Evolutionary conservation across 2,329 filamentous ascomycete genomes (phyloP).

Genomic region (Paracamarosporium sp.): DNA sequence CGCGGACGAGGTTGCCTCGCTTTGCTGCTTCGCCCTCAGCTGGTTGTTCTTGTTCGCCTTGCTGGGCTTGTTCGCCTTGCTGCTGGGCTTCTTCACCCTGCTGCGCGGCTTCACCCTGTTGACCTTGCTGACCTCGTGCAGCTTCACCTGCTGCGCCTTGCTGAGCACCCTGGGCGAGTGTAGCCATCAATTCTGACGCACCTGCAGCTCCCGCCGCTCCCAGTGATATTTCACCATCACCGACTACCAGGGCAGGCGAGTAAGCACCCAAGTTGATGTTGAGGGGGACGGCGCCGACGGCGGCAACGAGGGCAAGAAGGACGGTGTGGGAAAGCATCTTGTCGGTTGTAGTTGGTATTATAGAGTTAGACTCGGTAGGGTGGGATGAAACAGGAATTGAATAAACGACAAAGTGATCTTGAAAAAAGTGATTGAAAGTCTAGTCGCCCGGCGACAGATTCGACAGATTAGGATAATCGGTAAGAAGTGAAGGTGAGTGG

Average conservation of each 20-base stretch:
- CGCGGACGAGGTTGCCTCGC: conserved; percentile 36
- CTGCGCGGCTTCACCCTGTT: conserved; percentile 22
- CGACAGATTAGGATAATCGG: conserved; percentile 28
- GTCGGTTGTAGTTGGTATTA: conserved; percentile 19
- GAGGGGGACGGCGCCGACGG: conserved; percentile 52
- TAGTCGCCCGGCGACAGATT: conserved; percentile 41
- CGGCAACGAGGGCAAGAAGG: conserved; percentile 43
- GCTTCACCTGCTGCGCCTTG: conserved; percentile 20
- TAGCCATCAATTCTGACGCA: conserved; percentile 53
- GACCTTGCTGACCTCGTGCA: conserved; percentile 22
- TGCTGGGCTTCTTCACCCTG: conserved; percentile 25
- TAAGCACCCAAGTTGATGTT: conserved; percentile 62
- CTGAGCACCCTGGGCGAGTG: conserved; percentile 51
- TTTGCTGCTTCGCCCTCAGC: conserved; percentile 29
- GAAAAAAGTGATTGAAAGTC: conserved; percentile 27
- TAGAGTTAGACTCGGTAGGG: conserved; percentile 23
- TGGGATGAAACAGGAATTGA: conserved; percentile 19
- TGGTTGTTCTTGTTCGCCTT: conserved; percentile 20
- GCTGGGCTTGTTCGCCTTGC: conserved; percentile 25
- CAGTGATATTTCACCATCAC: conserved; percentile 61
- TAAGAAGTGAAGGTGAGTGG: conserved; percentile 46
- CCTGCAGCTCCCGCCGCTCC: conserved; percentile 45
- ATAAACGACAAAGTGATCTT: conserved; percentile 28
- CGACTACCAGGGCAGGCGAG: conserved; percentile 60
- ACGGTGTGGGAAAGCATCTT: conserved; percentile 49